phyloP scores from a whole-genome alignment of 192 early-diverging fungal genomes.

The Umbelopsis ramanniana region DNA sequence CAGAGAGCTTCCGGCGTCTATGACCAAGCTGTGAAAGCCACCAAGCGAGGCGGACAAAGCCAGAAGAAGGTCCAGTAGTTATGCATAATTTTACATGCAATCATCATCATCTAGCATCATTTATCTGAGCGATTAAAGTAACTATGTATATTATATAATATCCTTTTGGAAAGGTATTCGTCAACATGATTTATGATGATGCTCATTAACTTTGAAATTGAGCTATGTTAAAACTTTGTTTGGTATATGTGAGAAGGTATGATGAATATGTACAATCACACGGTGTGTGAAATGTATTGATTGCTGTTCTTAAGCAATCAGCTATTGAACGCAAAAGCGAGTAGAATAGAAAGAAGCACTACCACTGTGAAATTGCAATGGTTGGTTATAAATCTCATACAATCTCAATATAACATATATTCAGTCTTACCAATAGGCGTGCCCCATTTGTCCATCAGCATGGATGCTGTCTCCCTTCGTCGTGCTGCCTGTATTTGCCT shows the following conservation, averaged over 20 bases:
- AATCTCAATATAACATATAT: not conserved
- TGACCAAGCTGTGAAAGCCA: conserved; percentile 27
- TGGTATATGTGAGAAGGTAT: not conserved
- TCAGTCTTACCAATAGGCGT: not conserved
- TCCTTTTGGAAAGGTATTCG: too few species aligned
- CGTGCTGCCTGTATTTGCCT: conserved; percentile 6
- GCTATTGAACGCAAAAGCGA: conserved; percentile 10
- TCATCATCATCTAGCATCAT: not conserved
- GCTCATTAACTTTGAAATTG: too few species aligned
- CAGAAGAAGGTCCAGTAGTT: conserved; percentile 5
- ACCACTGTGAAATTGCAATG: not conserved
- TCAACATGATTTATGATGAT: too few species aligned
- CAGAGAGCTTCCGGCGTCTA: conserved; percentile 28
- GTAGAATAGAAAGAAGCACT: not conserved
- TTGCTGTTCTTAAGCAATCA: not conserved
- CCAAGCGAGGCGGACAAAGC: not conserved
- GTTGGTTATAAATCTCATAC: not conserved
- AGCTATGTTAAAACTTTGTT: not conserved
- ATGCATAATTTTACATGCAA: not conserved
- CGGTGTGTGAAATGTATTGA: not conserved
- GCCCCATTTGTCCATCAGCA: conserved; percentile 16
- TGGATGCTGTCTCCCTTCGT: conserved; percentile 11
- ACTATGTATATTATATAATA: too few species aligned
- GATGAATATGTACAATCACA: not conserved
- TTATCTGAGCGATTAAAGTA: too few species aligned